Conservation (phyloP, 1,139 yeast genomes). For the Debaryomyces udenii region DNA sequence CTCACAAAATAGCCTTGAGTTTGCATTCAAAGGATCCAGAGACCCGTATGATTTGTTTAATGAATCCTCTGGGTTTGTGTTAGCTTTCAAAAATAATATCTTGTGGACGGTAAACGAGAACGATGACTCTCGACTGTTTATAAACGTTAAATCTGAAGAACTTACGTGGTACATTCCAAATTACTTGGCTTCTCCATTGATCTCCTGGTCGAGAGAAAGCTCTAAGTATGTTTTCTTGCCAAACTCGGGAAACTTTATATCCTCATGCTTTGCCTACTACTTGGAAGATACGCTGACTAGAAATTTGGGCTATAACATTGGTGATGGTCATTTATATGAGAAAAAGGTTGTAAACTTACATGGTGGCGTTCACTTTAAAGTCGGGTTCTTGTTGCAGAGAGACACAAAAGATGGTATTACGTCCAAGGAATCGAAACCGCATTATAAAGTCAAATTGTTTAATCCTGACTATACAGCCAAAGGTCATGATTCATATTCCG, state of each 20-base stretch:
- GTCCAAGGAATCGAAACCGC: conserved; percentile 63
- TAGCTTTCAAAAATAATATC: conserved; percentile 42
- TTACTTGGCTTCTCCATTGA: conserved; percentile 58
- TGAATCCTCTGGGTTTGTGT: conserved; percentile 43
- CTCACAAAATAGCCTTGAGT: conserved; percentile 49
- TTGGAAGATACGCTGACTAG: conserved; percentile 29
- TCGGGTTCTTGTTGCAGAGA: conserved; percentile 65
- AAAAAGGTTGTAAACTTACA: conserved; percentile 59
- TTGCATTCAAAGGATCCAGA: conserved; percentile 52
- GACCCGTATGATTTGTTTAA: conserved; percentile 49
- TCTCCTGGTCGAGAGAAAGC: conserved; percentile 63
- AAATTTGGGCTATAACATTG: conserved; percentile 1
- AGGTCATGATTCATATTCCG: conserved; percentile 42
- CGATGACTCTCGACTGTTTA: conserved; percentile 43
- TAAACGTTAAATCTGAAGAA: conserved; percentile 39
- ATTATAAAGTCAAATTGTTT: conserved; percentile 63
- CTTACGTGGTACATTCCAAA: conserved; percentile 60
- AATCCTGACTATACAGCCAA: conserved; percentile 63
- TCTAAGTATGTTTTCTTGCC: conserved; percentile 48
- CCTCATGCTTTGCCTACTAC: conserved; percentile 56
- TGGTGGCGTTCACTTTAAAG: conserved; percentile 61
- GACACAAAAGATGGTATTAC: conserved; percentile 37
- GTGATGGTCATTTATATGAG: conserved; percentile 34
- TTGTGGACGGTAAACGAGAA: conserved; percentile 44
- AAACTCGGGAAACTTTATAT: conserved; percentile 42